A percentile compares a stretch with the other conserved stretches of the same genome.
Evolutionary conservation across 306 rosid species (phyloP).

Genomic region (Begonia masoniana): DNA sequence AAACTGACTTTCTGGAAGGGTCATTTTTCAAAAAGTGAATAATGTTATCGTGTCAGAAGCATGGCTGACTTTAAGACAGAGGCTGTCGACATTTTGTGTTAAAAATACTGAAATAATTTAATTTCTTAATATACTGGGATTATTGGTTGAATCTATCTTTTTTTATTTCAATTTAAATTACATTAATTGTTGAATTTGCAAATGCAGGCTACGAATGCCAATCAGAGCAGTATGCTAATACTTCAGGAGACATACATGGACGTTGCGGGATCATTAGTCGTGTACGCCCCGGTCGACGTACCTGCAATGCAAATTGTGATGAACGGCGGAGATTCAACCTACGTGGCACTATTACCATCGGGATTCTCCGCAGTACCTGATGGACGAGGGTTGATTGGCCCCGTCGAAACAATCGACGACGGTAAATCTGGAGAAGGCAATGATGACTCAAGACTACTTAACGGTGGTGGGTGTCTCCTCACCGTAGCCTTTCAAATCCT

Average conservation of each 20-base stretch:
- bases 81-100: too few species aligned
- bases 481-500: slow-evolving; percentile 65
- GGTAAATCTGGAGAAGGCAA: not conserved
- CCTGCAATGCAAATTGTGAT: slow-evolving; percentile 97
- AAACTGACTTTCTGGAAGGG: not conserved
- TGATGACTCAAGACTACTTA: not conserved
- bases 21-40: slow-evolving; percentile 24
- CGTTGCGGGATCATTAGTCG: slow-evolving; percentile 88
- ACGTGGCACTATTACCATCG: slow-evolving; percentile 76
- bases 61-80: too few species aligned
- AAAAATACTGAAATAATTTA: too few species aligned
- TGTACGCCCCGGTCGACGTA: slow-evolving; percentile 94
- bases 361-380: slow-evolving; percentile 87
- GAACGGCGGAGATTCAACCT: slow-evolving; percentile 96
- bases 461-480: slow-evolving; percentile 44
- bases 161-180: too few species aligned
- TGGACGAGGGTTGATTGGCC: slow-evolving; percentile 34
- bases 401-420: slow-evolving; percentile 13
- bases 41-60: slow-evolving; percentile 4
- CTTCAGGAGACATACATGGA: slow-evolving; percentile 92
- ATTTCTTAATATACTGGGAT: too few species aligned
- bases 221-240: slow-evolving; percentile 92
- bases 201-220: slow-evolving; percentile 86
- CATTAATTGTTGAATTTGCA: not conserved
- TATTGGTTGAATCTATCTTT: too few species aligned